phyloP scores from a whole-genome alignment of 2,329 filamentous ascomycete species.

The Penicillium sp. region DNA sequence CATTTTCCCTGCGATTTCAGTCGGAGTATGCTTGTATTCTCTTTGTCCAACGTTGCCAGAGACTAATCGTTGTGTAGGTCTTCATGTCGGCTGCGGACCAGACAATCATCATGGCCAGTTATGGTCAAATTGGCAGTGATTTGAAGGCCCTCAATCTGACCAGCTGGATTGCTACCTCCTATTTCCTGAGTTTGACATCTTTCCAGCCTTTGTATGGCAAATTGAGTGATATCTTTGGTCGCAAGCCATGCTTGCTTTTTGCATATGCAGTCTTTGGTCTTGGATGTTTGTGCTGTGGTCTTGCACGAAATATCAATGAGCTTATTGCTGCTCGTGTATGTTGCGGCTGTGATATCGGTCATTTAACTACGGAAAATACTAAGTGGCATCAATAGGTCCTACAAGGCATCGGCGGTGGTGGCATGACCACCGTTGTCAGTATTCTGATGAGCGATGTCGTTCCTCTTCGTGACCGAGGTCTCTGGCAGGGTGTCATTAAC shows the following conservation, averaged over 20 bases:
- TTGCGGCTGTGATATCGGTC: slow-evolving; percentile 34
- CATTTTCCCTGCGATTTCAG: slow-evolving; percentile 62
- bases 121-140: slow-evolving; percentile 75
- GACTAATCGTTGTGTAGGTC: slow-evolving; percentile 49
- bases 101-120: slow-evolving; percentile 75
- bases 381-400: slow-evolving; percentile 45
- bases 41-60: not conserved
- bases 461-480: slow-evolving; percentile 66
- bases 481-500: slow-evolving; percentile 75
- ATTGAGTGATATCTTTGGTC: slow-evolving; percentile 60
- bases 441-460: slow-evolving; percentile 73
- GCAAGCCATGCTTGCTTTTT: slow-evolving; percentile 52
- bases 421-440: slow-evolving; percentile 69
- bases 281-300: slow-evolving; percentile 54
- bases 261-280: slow-evolving; percentile 55
- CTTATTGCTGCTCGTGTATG: slow-evolving; percentile 63
- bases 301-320: slow-evolving; percentile 65
- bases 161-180: slow-evolving; percentile 71
- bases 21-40: slow-evolving; percentile 55
- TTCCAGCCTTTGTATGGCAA: slow-evolving; percentile 69
- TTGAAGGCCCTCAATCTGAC: slow-evolving; percentile 72
- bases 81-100: slow-evolving; percentile 75
- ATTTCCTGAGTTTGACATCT: slow-evolving; percentile 73
- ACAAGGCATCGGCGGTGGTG: slow-evolving; percentile 68
- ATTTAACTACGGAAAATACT: slow-evolving; percentile 23